A percentile compares a stretch with the other conserved stretches of the same genome.
Evolutionary conservation across 2,329 filamentous ascomycete species (phyloP).

Genomic region (Neonectria ditissima): DNA sequence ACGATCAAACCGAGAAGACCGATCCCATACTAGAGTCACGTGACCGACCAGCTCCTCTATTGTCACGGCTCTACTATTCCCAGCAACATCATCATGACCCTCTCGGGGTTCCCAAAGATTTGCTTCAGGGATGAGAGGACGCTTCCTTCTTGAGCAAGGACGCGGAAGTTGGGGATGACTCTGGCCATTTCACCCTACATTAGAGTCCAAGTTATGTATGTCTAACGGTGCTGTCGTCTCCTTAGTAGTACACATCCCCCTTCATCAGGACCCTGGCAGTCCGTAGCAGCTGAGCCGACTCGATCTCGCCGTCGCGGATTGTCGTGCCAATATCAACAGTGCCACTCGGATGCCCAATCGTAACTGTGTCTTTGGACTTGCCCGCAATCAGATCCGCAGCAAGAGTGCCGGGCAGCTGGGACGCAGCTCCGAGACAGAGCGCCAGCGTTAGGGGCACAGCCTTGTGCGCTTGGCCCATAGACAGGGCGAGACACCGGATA

Average conservation of each 20-base stretch:
- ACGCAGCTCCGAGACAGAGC: constrained; percentile 62
- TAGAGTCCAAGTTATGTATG: neutral
- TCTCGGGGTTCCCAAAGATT: neutral
- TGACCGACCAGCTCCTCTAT: neutral
- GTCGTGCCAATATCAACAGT: constrained; percentile 59
- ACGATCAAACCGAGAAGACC: neutral
- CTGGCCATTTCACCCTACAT: neutral
- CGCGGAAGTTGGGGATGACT: neutral
- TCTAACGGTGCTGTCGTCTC: neutral
- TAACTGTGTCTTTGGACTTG: constrained; percentile 45
- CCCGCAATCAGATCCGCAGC: constrained; percentile 49
- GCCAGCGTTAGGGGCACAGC: constrained; percentile 68
- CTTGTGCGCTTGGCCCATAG: constrained; percentile 67
- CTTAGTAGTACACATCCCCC: constrained; percentile 59
- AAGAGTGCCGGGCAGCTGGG: constrained; percentile 58
- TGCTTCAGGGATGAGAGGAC: neutral
- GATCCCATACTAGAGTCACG: neutral
- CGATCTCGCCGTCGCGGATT: constrained; percentile 53
- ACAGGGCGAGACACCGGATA: constrained; percentile 62
- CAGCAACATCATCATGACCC: neutral
- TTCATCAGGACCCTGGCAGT: constrained; percentile 64
- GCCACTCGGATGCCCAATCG: constrained; percentile 62
- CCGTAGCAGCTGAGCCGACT: constrained; percentile 59
- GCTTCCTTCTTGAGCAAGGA: neutral
- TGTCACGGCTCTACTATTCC: neutral